phyloP scores from a whole-genome alignment of 495 filamentous ascomycete species.

The Xylaria flabelliformis region DNA sequence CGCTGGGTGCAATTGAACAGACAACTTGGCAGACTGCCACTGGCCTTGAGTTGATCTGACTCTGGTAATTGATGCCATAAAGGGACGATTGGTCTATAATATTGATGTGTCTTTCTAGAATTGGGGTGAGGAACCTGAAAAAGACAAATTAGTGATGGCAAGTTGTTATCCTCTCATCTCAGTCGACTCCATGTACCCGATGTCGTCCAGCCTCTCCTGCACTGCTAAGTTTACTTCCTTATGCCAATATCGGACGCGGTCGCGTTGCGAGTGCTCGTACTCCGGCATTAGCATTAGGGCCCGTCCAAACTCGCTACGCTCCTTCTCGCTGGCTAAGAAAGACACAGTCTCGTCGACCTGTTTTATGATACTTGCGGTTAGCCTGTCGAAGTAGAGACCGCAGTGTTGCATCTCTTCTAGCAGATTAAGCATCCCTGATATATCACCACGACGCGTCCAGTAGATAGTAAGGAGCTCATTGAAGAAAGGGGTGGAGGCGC shows the following conservation, averaged over 20 bases:
- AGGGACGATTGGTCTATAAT: background rate
- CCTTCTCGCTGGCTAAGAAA: conserved; percentile 16
- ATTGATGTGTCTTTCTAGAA: background rate
- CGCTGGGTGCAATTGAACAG: background rate
- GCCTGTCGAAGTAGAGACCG: conserved; percentile 66
- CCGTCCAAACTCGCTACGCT: conserved; percentile 39
- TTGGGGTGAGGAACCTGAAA: background rate
- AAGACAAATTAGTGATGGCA: background rate
- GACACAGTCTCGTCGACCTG: conserved; percentile 34
- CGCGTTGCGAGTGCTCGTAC: conserved; percentile 37
- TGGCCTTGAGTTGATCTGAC: background rate
- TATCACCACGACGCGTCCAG: conserved; percentile 68
- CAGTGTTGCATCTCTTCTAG: conserved; percentile 78
- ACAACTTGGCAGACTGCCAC: background rate
- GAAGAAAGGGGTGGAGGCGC: conserved; percentile 74
- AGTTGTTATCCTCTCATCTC: background rate
- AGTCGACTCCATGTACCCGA: conserved; percentile 20
- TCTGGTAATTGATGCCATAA: background rate
- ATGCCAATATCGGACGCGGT: conserved; percentile 35
- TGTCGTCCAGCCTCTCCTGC: conserved; percentile 25
- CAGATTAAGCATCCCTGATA: conserved; percentile 64
- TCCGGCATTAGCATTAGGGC: conserved; percentile 49
- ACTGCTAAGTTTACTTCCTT: conserved; percentile 30
- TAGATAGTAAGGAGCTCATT: conserved; percentile 71
- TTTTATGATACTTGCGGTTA: conserved; percentile 60